These are phyloP conservation scores for Fusarium continuum DNA, from an alignment of 2,329 filamentous ascomycete species.

Conservation along the genomic window DNA sequence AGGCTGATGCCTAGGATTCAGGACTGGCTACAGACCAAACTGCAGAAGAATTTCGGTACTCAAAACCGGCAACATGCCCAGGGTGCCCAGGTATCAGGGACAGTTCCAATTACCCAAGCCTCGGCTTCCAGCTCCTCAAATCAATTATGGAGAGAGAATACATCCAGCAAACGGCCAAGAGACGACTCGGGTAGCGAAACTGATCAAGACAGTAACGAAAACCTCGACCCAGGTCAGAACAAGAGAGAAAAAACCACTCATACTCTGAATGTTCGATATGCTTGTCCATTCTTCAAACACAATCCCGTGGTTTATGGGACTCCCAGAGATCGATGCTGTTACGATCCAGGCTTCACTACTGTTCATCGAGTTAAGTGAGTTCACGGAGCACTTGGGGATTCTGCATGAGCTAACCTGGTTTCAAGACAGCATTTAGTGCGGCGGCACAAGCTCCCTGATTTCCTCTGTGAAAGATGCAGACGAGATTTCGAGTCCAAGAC, in stretches of 20 bases:
- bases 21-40: not conserved
- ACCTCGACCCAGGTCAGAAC: not conserved
- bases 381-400: no score
- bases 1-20: not conserved
- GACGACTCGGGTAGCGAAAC: not conserved
- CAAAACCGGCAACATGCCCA: no score
- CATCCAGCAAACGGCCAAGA: not conserved
- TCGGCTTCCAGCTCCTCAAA: no score
- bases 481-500: not conserved
- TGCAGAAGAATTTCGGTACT: no score
- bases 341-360: not conserved
- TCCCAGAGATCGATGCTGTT: not conserved
- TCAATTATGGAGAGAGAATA: no score
- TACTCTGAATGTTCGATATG: not conserved
- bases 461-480: constrained; percentile 3
- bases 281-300: constrained; percentile 2
- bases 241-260: not conserved
- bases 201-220: no score
- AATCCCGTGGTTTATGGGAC: not conserved
- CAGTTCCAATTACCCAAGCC: no score
- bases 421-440: not conserved
- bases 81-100: no score
- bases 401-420: not conserved
- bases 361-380: not conserved
- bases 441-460: not conserved